phyloP scores from a whole-genome alignment of 2,329 filamentous ascomycete species.

The Hymenoscyphus fructigenus region DNA sequence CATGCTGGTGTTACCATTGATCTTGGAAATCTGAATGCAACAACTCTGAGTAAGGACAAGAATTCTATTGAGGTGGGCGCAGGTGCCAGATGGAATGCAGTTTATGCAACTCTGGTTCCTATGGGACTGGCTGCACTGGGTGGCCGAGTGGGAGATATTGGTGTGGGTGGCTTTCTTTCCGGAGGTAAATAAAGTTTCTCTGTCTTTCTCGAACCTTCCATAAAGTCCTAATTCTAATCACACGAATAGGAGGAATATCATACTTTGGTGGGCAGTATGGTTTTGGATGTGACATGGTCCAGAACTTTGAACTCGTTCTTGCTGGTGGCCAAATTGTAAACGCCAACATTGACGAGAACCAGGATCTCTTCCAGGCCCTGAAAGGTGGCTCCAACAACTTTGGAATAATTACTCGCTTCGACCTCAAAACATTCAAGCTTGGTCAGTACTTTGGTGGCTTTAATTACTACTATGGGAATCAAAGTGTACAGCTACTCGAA shows the following conservation, averaged over 20 bases:
- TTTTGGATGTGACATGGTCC: conserved; percentile 46
- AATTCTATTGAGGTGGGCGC: conserved; percentile 29
- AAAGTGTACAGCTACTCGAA: no score
- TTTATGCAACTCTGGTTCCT: conserved; percentile 31
- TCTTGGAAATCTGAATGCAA: conserved; percentile 35
- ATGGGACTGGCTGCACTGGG: conserved; percentile 36
- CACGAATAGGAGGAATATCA: conserved; percentile 7
- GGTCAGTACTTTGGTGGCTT: conserved; percentile 6
- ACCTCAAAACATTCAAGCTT: conserved; percentile 40
- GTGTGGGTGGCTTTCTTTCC: conserved; percentile 44
- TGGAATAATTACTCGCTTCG: conserved; percentile 50
- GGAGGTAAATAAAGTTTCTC: conserved; percentile 1
- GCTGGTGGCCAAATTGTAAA: conserved; percentile 49
- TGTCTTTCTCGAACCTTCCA: background rate
- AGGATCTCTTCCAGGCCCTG: conserved; percentile 52
- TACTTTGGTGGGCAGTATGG: conserved; percentile 39
- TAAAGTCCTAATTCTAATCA: background rate
- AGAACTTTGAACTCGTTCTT: conserved; percentile 51
- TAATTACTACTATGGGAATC: background rate
- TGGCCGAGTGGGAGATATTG: conserved; percentile 38
- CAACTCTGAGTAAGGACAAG: conserved; percentile 32
- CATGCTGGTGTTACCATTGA: conserved; percentile 37
- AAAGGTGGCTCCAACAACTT: conserved; percentile 57
- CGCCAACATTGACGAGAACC: conserved; percentile 43
- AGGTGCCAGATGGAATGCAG: conserved; percentile 30